Evolutionary conservation across 169 alveolate species (phyloP).

Genomic region (Blepharisma undulans): DNA sequence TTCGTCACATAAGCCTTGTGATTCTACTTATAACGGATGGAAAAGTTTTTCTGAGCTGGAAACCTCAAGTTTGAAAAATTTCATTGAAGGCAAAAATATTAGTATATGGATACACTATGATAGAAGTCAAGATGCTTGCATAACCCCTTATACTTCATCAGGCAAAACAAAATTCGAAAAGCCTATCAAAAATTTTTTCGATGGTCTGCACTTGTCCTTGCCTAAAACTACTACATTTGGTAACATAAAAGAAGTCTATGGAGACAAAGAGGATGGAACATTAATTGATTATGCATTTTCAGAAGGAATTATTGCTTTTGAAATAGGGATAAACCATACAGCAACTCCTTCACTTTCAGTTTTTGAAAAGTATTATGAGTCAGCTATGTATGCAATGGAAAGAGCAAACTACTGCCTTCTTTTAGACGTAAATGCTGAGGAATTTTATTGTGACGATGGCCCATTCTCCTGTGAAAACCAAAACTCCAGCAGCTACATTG

Average conservation of each 20-base stretch:
- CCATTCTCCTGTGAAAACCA: neutral
- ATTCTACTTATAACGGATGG: neutral
- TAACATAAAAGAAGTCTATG: neutral
- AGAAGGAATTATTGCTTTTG: neutral
- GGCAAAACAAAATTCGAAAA: neutral
- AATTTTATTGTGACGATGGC: neutral
- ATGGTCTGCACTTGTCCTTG: neutral
- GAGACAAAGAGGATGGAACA: conserved; percentile 2
- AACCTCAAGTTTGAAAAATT: neutral
- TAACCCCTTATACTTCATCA: neutral
- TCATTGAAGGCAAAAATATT: neutral
- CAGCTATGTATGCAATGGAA: neutral
- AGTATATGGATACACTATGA: neutral
- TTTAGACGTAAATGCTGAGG: neutral
- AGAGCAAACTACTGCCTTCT: neutral
- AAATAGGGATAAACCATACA: neutral
- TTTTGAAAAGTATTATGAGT: neutral
- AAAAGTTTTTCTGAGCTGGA: neutral
- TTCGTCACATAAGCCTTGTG: neutral
- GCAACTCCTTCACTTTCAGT: neutral
- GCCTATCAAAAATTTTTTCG: neutral
- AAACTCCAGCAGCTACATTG: neutral
- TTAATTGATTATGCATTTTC: neutral
- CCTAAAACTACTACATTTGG: neutral
- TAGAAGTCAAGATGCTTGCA: neutral